A percentile compares a stretch with the other conserved stretches of the same genome.
These are phyloP conservation scores for Podaxis mareebaensis DNA, from an alignment of 768 basidiomycete genomes.

Conservation along the genomic window DNA sequence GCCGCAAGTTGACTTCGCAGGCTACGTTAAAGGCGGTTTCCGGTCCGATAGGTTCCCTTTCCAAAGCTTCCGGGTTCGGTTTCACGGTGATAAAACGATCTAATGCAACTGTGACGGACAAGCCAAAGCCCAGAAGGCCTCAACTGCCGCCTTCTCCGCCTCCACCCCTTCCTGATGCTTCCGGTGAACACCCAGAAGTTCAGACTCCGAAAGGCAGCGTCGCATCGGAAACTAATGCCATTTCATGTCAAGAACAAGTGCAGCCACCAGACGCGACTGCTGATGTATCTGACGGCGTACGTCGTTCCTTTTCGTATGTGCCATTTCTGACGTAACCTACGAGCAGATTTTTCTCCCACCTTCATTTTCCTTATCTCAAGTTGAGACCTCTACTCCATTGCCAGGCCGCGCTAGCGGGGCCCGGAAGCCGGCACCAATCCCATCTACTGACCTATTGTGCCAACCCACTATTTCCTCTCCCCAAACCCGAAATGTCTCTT, in stretches of 20 bases:
- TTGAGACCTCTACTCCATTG: slow-evolving; percentile 55
- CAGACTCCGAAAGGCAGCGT: not conserved
- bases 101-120: not conserved
- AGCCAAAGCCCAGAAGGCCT: not conserved
- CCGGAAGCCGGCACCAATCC: not conserved
- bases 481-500: not conserved
- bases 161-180: not conserved
- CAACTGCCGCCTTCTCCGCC: not conserved
- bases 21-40: not conserved
- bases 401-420: not conserved
- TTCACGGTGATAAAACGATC: slow-evolving; percentile 10
- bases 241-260: not conserved
- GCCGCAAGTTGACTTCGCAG: not conserved
- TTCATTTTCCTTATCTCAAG: slow-evolving; percentile 51
- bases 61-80: not conserved
- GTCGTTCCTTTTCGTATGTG: not conserved
- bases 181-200: not conserved
- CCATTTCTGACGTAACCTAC: not conserved
- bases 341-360: slow-evolving; percentile 50
- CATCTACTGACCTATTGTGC: slow-evolving; percentile 28
- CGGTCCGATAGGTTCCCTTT: not conserved
- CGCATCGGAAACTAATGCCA: not conserved
- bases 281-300: not conserved
- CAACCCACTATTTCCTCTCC: slow-evolving; percentile 27
- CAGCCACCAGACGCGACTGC: not conserved